Evolutionary conservation across 352 stramenopile species (phyloP).

Genomic region (Peronosclerospora sorghi): DNA sequence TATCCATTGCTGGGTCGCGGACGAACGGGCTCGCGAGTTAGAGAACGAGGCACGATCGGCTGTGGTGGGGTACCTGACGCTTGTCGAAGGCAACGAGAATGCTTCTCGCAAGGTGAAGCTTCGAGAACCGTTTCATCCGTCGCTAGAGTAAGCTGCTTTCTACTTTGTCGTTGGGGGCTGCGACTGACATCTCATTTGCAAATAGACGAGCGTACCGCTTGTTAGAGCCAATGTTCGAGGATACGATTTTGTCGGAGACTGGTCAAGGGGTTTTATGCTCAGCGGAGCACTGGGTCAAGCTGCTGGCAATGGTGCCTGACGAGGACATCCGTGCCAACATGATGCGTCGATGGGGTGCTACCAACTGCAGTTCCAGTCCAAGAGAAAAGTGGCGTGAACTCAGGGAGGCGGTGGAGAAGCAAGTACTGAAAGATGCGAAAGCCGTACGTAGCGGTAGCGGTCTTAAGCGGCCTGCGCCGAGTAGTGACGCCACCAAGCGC

Average conservation of each 20-base stretch:
- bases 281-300: conserved; percentile 81
- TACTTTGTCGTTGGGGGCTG: neutral
- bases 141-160: conserved; percentile 55
- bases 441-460: conserved; percentile 34
- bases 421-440: conserved; percentile 38
- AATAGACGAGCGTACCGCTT: conserved; percentile 84
- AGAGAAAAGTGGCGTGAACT: conserved; percentile 86
- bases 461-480: conserved; percentile 31
- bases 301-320: conserved; percentile 90
- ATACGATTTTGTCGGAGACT: conserved; percentile 81
- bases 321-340: conserved; percentile 71
- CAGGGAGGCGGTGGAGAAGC: conserved; percentile 53
- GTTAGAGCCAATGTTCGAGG: conserved; percentile 92
- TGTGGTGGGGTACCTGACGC: conserved; percentile 94
- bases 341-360: conserved; percentile 39
- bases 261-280: conserved; percentile 88
- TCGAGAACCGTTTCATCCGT: conserved; percentile 88
- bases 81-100: conserved; percentile 88
- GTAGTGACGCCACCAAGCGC: conserved; percentile 40
- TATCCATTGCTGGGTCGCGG: conserved; percentile 99
- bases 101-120: conserved; percentile 86
- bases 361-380: conserved; percentile 42
- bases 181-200: conserved; percentile 3
- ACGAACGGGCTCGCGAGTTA: conserved; percentile 87
- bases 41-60: conserved; percentile 94